These are phyloP conservation scores for Lactarius evosmus DNA, from an alignment of 768 basidiomycete species.

Conservation along the genomic window DNA sequence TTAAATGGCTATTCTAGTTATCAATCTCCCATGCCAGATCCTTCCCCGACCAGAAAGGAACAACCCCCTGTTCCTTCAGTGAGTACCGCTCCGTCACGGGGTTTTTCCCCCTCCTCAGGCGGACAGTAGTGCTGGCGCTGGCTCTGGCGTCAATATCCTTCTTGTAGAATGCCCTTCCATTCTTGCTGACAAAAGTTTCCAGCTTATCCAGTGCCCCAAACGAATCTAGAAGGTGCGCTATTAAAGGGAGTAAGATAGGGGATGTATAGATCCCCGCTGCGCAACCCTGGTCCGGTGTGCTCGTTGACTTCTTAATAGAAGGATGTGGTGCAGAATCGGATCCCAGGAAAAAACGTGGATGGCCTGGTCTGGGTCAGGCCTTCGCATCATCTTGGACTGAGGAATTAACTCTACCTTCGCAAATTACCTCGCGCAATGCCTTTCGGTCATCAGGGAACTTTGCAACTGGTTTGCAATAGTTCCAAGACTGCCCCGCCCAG, in stretches of 20 bases:
- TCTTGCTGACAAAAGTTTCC: conserved; percentile 70
- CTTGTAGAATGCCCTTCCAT: conserved; percentile 81
- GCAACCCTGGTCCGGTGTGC: conserved; percentile 69
- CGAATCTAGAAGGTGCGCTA: conserved; percentile 83
- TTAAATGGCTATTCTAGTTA: conserved; percentile 3
- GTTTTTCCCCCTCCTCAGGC: conserved; percentile 42
- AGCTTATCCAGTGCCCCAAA: conserved; percentile 83
- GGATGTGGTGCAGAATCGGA: conserved; percentile 97
- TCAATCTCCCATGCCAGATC: conserved; percentile 62
- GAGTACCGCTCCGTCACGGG: conserved; percentile 50
- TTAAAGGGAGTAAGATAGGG: conserved; percentile 84
- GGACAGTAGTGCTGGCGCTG: conserved; percentile 37
- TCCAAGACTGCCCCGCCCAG: conserved; percentile 93
- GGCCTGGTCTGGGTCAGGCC: conserved; percentile 47
- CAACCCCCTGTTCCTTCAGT: conserved; percentile 50
- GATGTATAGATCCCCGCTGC: conserved; percentile 97
- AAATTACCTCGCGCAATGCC: conserved; percentile 74
- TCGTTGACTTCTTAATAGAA: conserved; percentile 59
- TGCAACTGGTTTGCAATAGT: conserved; percentile 97
- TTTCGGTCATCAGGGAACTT: conserved; percentile 91
- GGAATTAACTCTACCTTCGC: conserved; percentile 51
- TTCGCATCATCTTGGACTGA: background rate
- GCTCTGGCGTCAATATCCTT: conserved; percentile 32
- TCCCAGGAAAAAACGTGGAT: conserved; percentile 95
- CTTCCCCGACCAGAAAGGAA: conserved; percentile 89